A percentile compares a stretch with the other conserved stretches of the same genome.
These are phyloP conservation scores for Litsea cubeba DNA, from an alignment of 164 flowering plant species.

Conservation along the genomic window DNA sequence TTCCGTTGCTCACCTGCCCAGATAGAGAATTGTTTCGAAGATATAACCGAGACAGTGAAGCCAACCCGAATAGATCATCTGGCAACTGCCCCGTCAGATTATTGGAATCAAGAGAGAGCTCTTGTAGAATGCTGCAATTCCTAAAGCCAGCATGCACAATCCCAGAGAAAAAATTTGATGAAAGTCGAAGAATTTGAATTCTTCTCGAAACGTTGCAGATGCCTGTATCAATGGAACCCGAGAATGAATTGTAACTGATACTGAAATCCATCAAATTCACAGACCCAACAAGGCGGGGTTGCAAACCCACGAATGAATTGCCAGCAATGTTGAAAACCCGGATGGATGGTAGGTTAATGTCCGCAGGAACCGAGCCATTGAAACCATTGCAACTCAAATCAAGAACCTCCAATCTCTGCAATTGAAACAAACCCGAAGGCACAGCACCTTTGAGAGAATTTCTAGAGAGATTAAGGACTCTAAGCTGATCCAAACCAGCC, in stretches of 20 bases:
- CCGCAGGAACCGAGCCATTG: conserved; percentile 34
- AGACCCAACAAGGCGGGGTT: conserved; percentile 29
- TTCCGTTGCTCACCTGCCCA: conserved; percentile 44
- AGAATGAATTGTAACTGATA: conserved; percentile 54
- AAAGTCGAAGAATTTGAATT: conserved; percentile 49
- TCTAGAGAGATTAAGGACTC: conserved; percentile 55
- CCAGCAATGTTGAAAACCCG: conserved; percentile 46
- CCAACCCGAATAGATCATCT: conserved; percentile 38
- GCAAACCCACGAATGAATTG: conserved; percentile 47
- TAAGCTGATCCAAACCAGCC: conserved; percentile 44
- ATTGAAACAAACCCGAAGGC: conserved; percentile 47
- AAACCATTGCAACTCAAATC: conserved; percentile 65
- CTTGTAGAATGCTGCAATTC: conserved; percentile 51
- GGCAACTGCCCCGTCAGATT: conserved; percentile 54
- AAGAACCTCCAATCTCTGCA: conserved; percentile 52
- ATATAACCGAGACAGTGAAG: conserved; percentile 50
- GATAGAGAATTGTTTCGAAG: conserved; percentile 47
- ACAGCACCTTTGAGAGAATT: conserved; percentile 50
- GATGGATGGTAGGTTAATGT: conserved; percentile 35
- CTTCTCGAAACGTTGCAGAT: conserved; percentile 38
- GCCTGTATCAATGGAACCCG: conserved; percentile 35
- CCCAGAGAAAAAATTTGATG: conserved; percentile 52
- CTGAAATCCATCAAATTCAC: conserved; percentile 41
- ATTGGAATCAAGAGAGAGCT: conserved; percentile 45
- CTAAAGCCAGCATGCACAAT: conserved; percentile 31